Conservation (phyloP, 148 eudicot genomes). For the Camellia granthamiana region DNA sequence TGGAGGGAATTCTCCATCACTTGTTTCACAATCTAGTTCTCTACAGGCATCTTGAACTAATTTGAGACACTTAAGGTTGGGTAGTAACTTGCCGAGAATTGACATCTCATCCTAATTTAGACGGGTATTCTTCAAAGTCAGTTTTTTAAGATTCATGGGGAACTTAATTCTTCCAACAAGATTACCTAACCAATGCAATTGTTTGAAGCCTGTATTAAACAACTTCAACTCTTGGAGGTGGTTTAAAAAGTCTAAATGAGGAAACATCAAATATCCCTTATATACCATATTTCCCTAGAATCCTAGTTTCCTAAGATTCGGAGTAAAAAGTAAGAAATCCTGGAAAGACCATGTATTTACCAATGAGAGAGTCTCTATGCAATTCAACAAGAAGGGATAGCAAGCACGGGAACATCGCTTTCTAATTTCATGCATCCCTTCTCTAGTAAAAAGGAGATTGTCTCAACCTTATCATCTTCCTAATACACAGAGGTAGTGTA, state of each 20-base stretch:
- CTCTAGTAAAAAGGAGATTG: not conserved
- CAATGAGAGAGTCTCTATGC: slow-evolving; percentile 6
- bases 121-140: not conserved
- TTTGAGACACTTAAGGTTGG: slow-evolving; percentile 6
- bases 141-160: slow-evolving; percentile 13
- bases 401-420: too few relatives aligned
- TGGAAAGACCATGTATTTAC: not conserved
- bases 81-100: slow-evolving; percentile 10
- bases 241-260: not conserved
- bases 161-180: not conserved
- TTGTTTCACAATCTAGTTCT: too few relatives aligned
- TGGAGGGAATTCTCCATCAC: not conserved
- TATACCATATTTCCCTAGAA: not conserved
- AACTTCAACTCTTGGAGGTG: slow-evolving; percentile 15
- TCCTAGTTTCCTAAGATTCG: slow-evolving; percentile 17
- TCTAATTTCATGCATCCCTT: not conserved
- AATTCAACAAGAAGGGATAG: not conserved
- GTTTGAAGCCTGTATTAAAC: too few relatives aligned
- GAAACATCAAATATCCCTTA: not conserved
- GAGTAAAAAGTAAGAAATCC: not conserved
- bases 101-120: slow-evolving; percentile 18
- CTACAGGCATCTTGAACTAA: not conserved
- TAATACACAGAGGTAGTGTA: not conserved
- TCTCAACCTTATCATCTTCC: slow-evolving; percentile 12
- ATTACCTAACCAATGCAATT: too few relatives aligned